A percentile compares a stretch with the other conserved stretches of the same genome.
These are phyloP conservation scores for Drechslerella stenobrocha DNA, from an alignment of 2,329 filamentous ascomycete species.

Conservation along the genomic window DNA sequence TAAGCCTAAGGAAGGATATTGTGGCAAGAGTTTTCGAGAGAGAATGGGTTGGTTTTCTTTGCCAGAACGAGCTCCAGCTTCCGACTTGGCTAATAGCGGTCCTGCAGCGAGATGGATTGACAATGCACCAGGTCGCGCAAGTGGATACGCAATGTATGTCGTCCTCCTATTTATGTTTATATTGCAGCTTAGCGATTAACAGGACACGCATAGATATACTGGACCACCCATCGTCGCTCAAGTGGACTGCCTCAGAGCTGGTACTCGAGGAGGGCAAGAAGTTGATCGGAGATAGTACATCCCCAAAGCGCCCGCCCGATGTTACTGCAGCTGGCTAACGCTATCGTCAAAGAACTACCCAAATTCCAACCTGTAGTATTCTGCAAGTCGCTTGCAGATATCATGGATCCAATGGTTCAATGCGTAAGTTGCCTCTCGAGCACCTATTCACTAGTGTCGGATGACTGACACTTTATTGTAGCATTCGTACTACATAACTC, in stretches of 20 bases:
- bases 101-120: conserved; percentile 62
- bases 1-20: conserved; percentile 58
- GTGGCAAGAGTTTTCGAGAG: conserved; percentile 67
- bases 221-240: conserved; percentile 66
- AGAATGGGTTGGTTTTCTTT: conserved; percentile 61
- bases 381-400: conserved; percentile 71
- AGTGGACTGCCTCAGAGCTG: conserved; percentile 67
- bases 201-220: conserved; percentile 59
- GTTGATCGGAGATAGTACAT: conserved; percentile 30
- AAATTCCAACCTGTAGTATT: conserved; percentile 81
- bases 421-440: conserved; percentile 16
- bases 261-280: conserved; percentile 55
- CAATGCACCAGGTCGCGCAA: conserved; percentile 69
- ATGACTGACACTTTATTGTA: conserved; percentile 67
- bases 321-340: conserved; percentile 54
- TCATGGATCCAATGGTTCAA: conserved; percentile 63
- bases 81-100: conserved; percentile 8
- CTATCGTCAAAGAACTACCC: conserved; percentile 61
- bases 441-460: conserved; percentile 64
- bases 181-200: conserved; percentile 1
- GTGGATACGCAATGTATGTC: conserved; percentile 63
- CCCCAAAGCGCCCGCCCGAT: conserved; percentile 54
- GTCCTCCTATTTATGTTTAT: conserved; percentile 3
- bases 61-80: background rate
- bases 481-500: conserved; percentile 74